Conservation (phyloP, 108 stramenopile species). For the Cyclotella kingstonii region DNA sequence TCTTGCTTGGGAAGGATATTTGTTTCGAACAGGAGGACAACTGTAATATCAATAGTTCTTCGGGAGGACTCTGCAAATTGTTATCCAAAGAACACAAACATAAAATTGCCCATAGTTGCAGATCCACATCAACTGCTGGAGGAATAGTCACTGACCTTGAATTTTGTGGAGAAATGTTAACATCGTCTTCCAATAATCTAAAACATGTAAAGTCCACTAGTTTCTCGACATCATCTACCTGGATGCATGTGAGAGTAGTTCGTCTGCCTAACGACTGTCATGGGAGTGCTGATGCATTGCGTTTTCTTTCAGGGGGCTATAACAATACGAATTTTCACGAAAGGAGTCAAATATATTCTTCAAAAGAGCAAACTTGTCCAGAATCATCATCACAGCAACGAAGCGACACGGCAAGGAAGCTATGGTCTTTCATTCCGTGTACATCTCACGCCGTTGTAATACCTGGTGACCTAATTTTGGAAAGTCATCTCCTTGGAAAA, state of each 20-base stretch:
- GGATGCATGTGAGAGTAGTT: conserved; percentile 43
- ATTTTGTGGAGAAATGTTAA: not conserved
- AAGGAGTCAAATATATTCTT: too few species aligned
- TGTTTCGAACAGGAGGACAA: not conserved
- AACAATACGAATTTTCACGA: conserved; percentile 24
- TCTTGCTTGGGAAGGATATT: conserved; percentile 15
- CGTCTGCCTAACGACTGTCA: conserved; percentile 52
- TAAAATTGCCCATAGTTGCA: not conserved
- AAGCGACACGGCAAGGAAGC: not conserved
- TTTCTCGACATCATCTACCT: not conserved
- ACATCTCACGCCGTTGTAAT: conserved; percentile 58
- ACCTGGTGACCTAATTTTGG: conserved; percentile 73
- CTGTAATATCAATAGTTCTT: too few species aligned
- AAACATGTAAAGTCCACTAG: not conserved
- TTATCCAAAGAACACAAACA: not conserved
- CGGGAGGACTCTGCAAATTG: conserved; percentile 2
- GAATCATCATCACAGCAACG: not conserved
- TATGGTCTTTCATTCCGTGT: conserved; percentile 29
- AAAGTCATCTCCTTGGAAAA: conserved; percentile 2
- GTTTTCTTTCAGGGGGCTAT: conserved; percentile 42
- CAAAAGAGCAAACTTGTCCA: too few species aligned
- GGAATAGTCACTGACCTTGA: conserved; percentile 7
- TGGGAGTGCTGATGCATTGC: conserved; percentile 73
- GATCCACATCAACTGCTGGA: not conserved
- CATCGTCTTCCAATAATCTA: not conserved